Percentiles rank a stretch among this genome's conserved stretches.
These are phyloP conservation scores for Heterobasidion annosum DNA, from an alignment of 1,284 basidiomycete genomes.

Conservation along the genomic window DNA sequence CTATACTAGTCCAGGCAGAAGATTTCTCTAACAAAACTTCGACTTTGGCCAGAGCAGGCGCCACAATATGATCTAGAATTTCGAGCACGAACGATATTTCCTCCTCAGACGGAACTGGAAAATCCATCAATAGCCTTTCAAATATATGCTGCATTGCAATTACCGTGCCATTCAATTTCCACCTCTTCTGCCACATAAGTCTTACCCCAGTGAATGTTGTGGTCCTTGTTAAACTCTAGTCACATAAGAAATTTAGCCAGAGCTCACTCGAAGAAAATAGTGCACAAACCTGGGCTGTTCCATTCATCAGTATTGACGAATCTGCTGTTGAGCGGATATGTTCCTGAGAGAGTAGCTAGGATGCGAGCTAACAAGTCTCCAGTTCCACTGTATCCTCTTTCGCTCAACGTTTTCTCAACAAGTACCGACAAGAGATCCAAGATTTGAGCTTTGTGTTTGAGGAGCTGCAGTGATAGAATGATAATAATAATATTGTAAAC, in stretches of 20 bases:
- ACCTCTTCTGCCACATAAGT: conserved; percentile 77
- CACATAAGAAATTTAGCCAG: background rate
- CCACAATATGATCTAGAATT: conserved; percentile 62
- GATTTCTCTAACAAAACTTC: conserved; percentile 53
- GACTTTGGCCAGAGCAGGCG: conserved; percentile 62
- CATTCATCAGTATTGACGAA: conserved; percentile 85
- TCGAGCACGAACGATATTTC: conserved; percentile 83
- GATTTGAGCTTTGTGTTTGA: conserved; percentile 64
- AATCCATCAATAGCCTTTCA: conserved; percentile 2
- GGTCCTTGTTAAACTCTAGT: conserved; percentile 63
- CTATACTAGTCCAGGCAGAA: conserved; percentile 58
- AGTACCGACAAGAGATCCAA: conserved; percentile 65
- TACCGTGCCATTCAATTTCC: conserved; percentile 84
- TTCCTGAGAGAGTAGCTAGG: conserved; percentile 66
- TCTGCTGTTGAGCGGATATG: conserved; percentile 78
- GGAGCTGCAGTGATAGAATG: conserved; percentile 35
- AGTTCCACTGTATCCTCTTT: conserved; percentile 83
- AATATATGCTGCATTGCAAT: conserved; percentile 9
- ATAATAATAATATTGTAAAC: background rate
- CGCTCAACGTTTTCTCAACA: conserved; percentile 76
- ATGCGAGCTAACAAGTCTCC: conserved; percentile 77
- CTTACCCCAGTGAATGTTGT: conserved; percentile 80
- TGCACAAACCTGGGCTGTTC: conserved; percentile 55
- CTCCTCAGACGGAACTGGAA: conserved; percentile 52
- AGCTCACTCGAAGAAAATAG: background rate